Base-by-base conservation (phyloP, 176 grass and related monocot genomes). In the Eragrostis curvula region DNA sequence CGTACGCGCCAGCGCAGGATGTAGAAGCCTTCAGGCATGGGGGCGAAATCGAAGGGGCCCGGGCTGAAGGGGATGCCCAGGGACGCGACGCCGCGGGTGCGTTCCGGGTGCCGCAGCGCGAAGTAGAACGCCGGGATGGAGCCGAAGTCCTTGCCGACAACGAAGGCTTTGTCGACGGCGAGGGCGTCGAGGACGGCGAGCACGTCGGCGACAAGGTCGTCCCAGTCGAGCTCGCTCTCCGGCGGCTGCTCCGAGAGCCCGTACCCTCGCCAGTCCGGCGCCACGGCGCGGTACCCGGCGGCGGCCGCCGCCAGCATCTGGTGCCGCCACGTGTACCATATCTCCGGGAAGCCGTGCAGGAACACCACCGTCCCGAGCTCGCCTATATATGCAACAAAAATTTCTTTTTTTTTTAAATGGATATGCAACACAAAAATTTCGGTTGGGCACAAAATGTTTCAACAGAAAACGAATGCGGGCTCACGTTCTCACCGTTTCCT, bases 21-120 rank as follows among this genome's bases (percentile, higher is more conserved):
- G 91, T 97, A 97, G 50, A 94, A 91, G 23, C 94, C 91, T n/a
- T 87, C 86, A 7, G 91, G 89, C 57, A 94, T 57, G 66, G 85
- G 5, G 44, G 72, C 83, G 50, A 78, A 70, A 62, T 11, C 3
- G 9, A 70, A 0, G 12, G 25, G 21, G 13, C 3, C 24, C 0
- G 89, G 78, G 23, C 60, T 29, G 84, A 92, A 97, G 42, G 91
- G 89, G 82, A 92, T 27, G 57, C 94, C 94, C 21, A 97, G 70
- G 53, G 82, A 87, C 68, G 84, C 20, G 14, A 94, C 85, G 28
- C 91, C 87, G 27, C 56, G 29, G 45, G 85, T 87, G 67, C 89
- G 79, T 17, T 85, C 76, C 14, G 91, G 91, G 70, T 97, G 73
- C n/a, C 14, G 32, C 5, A 92, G 78, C 36, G 89, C 87, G 49